Conservation (phyloP, 441 rosid species). For the Mallotus repandus region DNA sequence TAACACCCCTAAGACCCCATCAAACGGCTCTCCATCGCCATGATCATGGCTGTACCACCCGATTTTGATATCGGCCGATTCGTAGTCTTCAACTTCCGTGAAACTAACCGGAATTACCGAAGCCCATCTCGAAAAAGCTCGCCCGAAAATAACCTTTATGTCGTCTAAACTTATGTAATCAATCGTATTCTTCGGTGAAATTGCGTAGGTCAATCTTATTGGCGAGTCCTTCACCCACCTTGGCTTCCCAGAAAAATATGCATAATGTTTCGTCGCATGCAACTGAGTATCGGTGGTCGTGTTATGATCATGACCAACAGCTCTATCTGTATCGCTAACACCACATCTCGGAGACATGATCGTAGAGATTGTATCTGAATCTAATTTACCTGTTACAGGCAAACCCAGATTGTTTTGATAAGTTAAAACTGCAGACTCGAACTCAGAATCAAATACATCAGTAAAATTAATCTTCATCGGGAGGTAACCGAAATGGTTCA, state of each 20-base stretch:
- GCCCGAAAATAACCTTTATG: constrained; percentile 40
- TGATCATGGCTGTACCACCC: constrained; percentile 64
- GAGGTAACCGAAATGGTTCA: constrained; percentile 76
- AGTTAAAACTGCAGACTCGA: constrained; percentile 49
- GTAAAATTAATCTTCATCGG: constrained; percentile 34
- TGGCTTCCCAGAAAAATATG: constrained; percentile 65
- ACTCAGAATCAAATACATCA: constrained; percentile 56
- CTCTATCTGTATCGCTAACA: constrained; percentile 38
- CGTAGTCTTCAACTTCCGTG: constrained; percentile 39
- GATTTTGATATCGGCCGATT: constrained; percentile 54
- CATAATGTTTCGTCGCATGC: constrained; percentile 47
- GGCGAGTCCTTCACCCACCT: constrained; percentile 56
- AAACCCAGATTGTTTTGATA: constrained; percentile 69
- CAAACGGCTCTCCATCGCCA: constrained; percentile 82
- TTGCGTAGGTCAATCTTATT: constrained; percentile 52
- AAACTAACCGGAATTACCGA: constrained; percentile 67
- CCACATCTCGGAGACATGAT: constrained; percentile 86
- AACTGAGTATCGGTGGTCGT: background rate
- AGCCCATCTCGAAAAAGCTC: constrained; percentile 71
- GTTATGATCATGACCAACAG: no score
- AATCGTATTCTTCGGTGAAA: constrained; percentile 48
- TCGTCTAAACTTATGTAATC: constrained; percentile 44
- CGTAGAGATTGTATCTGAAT: constrained; percentile 51
- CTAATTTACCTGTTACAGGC: constrained; percentile 58
- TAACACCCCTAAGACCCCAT: constrained; percentile 73